Percentiles rank a stretch among this genome's conserved stretches.
phyloP scores from a whole-genome alignment of 2,329 filamentous ascomycete genomes.

The Seiridium cupressi region DNA sequence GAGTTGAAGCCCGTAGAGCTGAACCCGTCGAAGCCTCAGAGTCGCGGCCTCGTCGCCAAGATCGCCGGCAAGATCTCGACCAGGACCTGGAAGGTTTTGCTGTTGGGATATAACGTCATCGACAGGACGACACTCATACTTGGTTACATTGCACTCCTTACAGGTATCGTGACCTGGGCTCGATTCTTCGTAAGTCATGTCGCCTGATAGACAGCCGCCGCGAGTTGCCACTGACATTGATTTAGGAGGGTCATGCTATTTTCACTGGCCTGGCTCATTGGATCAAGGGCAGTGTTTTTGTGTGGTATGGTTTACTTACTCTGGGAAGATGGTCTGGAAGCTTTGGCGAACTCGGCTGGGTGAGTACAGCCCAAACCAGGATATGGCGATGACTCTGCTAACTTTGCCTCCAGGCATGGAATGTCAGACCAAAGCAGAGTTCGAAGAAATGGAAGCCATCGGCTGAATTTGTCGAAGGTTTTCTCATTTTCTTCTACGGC shows the following conservation, averaged over 20 bases:
- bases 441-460: constrained; percentile 69
- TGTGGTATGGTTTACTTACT: constrained; percentile 86
- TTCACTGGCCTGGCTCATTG: constrained; percentile 91
- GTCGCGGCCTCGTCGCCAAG: constrained; percentile 51
- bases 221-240: constrained; percentile 12
- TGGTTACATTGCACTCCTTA: constrained; percentile 70
- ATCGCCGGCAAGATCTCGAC: constrained; percentile 55
- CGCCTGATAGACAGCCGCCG: background rate
- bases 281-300: constrained; percentile 92
- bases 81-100: constrained; percentile 55
- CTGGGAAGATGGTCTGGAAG: constrained; percentile 87
- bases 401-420: constrained; percentile 67
- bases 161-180: constrained; percentile 73
- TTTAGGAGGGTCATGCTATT: constrained; percentile 63
- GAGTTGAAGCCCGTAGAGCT: constrained; percentile 41
- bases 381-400: constrained; percentile 7
- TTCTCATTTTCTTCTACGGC: constrained; percentile 88
- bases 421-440: constrained; percentile 63
- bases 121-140: constrained; percentile 77
- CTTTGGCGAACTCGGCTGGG: constrained; percentile 88
- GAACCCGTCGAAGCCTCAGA: constrained; percentile 40
- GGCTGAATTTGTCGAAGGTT: constrained; percentile 86
- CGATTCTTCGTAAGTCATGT: constrained; percentile 73
- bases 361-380: constrained; percentile 26
- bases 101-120: constrained; percentile 62